A percentile compares a stretch with the other conserved stretches of the same genome.
phyloP scores from a whole-genome alignment of 225 moss, liverwort and hornwort genomes.

The Straminergon stramineum region DNA sequence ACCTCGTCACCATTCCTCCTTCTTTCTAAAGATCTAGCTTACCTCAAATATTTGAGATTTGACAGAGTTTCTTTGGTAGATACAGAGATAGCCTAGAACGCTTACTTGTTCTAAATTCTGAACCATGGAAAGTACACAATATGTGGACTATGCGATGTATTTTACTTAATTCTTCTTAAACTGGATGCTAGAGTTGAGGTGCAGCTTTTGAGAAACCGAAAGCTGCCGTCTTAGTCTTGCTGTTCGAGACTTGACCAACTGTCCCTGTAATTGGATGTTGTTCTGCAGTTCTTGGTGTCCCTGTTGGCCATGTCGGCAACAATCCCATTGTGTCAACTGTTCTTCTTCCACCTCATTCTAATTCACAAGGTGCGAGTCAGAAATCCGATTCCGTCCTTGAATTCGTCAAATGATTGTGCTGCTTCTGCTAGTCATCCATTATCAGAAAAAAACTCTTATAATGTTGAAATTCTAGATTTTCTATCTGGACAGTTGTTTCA shows the following conservation, averaged over 20 bases:
- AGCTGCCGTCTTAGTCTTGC: not conserved
- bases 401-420: not conserved
- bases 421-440: not conserved
- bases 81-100: not conserved
- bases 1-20: not conserved
- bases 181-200: not conserved
- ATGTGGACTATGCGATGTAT: not conserved
- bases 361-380: conserved; percentile 67
- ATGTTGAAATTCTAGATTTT: not conserved
- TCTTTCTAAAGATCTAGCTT: not conserved
- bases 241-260: not conserved
- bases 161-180: not conserved
- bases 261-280: not conserved
- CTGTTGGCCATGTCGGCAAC: conserved; percentile 79
- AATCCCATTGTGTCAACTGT: conserved; percentile 74
- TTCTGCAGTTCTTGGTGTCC: conserved; percentile 50
- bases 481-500: not conserved
- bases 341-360: conserved; percentile 89
- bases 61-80: not conserved
- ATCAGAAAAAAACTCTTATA: not conserved
- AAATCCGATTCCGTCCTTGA: not conserved
- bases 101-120: not conserved
- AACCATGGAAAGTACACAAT: not conserved
- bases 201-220: not conserved
- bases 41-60: not conserved